Conservation (phyloP, 257 asterid genomes). For the Fraxinus cuspidata region DNA sequence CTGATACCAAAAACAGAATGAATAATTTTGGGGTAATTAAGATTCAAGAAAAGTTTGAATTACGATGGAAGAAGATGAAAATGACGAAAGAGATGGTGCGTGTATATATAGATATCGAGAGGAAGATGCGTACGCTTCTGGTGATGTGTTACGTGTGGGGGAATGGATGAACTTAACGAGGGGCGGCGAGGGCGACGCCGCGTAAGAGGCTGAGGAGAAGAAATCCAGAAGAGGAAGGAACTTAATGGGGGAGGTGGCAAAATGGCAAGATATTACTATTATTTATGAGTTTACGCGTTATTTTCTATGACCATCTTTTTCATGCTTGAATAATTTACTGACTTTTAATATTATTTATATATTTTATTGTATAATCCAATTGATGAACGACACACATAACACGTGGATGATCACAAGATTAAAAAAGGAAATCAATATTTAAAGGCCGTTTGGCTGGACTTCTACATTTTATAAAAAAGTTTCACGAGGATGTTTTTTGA, state of each 20-base stretch:
- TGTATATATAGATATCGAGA: constrained; percentile 13
- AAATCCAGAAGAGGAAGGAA: neutral
- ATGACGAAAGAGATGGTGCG: neutral
- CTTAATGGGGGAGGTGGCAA: neutral
- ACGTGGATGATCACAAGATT: neutral
- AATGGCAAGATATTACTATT: neutral
- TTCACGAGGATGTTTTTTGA: too few species aligned
- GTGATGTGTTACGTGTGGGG: constrained; percentile 25
- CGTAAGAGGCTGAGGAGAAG: constrained; percentile 32
- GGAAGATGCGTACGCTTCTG: too few species aligned
- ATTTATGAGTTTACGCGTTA: constrained; percentile 24
- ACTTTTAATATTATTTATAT: too few species aligned
- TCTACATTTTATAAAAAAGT: too few species aligned
- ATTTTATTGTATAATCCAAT: neutral
- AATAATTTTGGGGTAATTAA: constrained; percentile 4
- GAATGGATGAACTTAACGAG: constrained; percentile 11
- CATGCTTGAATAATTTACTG: constrained; percentile 1
- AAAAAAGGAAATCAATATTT: too few species aligned
- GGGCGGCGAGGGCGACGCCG: constrained; percentile 47
- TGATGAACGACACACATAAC: neutral
- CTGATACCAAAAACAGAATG: neutral
- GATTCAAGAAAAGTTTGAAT: neutral
- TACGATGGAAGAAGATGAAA: neutral
- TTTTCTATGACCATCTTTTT: constrained; percentile 8
- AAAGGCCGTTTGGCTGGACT: too few species aligned